Evolutionary conservation across 192 early-diverging fungal species (phyloP).

Genomic region (Coemansia sp.): DNA sequence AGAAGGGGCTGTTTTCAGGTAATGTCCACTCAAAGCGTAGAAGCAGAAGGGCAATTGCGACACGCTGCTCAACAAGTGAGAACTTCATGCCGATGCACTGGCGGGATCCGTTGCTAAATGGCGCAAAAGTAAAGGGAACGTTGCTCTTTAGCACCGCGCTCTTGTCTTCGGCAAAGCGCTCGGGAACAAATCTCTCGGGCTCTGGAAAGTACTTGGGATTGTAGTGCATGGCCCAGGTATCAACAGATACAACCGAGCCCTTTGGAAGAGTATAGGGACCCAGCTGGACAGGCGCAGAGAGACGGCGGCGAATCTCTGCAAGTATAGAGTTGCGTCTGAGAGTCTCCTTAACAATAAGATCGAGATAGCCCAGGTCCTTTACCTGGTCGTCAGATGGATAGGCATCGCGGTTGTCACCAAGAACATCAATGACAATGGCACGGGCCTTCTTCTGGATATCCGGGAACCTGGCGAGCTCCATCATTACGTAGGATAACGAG

Average conservation of each 20-base stretch:
- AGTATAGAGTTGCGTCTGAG: conserved; percentile 51
- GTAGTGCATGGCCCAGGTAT: conserved; percentile 51
- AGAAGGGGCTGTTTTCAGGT: conserved; percentile 45
- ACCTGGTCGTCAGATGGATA: conserved; percentile 54
- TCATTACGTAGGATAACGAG: conserved; percentile 53
- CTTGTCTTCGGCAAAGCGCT: conserved; percentile 50
- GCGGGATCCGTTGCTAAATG: conserved; percentile 62
- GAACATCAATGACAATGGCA: conserved; percentile 49
- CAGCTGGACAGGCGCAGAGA: conserved; percentile 39
- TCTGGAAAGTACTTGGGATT: conserved; percentile 45
- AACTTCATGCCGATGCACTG: conserved; percentile 67
- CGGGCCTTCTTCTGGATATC: conserved; percentile 59
- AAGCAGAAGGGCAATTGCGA: conserved; percentile 55
- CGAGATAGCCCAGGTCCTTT: conserved; percentile 54
- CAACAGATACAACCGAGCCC: conserved; percentile 40
- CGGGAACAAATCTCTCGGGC: conserved; percentile 48
- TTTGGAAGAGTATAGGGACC: conserved; percentile 43
- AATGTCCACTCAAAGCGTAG: conserved; percentile 50
- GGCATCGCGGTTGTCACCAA: conserved; percentile 56
- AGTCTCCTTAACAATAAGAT: conserved; percentile 54
- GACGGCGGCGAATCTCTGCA: conserved; percentile 44
- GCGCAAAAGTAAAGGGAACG: conserved; percentile 44
- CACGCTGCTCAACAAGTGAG: conserved; percentile 56
- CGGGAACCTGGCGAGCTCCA: conserved; percentile 43
- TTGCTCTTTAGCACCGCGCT: conserved; percentile 27